These are phyloP conservation scores for Wickerhamiella occidentalis DNA, from an alignment of 805 yeast genomes.

Conservation along the genomic window DNA sequence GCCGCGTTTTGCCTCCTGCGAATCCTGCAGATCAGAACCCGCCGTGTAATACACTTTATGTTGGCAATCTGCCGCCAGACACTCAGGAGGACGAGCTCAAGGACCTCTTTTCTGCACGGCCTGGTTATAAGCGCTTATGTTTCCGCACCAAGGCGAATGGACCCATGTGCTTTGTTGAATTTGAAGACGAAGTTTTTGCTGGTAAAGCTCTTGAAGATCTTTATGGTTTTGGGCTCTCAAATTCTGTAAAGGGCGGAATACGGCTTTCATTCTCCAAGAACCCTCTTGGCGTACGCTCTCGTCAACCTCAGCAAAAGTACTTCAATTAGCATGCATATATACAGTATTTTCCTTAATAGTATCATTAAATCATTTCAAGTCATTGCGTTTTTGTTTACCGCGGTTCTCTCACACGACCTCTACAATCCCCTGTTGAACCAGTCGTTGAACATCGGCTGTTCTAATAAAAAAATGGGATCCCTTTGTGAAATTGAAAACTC, in stretches of 20 bases:
- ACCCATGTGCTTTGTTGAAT: constrained; percentile 98
- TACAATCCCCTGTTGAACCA: constrained; percentile 86
- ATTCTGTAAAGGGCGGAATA: constrained; percentile 88
- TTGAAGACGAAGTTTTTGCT: constrained; percentile 90
- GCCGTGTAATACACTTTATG: constrained; percentile 93
- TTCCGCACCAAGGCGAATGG: constrained; percentile 81
- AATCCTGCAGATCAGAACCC: constrained; percentile 99
- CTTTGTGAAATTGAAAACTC: constrained; percentile 77
- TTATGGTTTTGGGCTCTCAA: constrained; percentile 82
- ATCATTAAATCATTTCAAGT: not conserved
- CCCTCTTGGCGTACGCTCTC: constrained; percentile 90
- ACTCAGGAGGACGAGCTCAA: constrained; percentile 89
- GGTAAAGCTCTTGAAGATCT: constrained; percentile 87
- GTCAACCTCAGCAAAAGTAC: constrained; percentile 11
- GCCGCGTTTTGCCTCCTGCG: constrained; percentile 39
- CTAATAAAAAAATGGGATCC: constrained; percentile 92
- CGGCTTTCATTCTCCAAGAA: constrained; percentile 88
- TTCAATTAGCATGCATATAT: constrained; percentile 9
- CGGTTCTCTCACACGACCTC: too few species aligned
- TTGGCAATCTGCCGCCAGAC: constrained; percentile 94
- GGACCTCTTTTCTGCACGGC: constrained; percentile 72
- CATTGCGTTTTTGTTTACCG: too few species aligned
- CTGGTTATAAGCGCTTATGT: constrained; percentile 84
- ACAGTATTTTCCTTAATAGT: not conserved
- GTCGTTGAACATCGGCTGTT: constrained; percentile 84